Conservation (phyloP, 768 basidiomycete species). For the Boletus rufocinnamomeus region DNA sequence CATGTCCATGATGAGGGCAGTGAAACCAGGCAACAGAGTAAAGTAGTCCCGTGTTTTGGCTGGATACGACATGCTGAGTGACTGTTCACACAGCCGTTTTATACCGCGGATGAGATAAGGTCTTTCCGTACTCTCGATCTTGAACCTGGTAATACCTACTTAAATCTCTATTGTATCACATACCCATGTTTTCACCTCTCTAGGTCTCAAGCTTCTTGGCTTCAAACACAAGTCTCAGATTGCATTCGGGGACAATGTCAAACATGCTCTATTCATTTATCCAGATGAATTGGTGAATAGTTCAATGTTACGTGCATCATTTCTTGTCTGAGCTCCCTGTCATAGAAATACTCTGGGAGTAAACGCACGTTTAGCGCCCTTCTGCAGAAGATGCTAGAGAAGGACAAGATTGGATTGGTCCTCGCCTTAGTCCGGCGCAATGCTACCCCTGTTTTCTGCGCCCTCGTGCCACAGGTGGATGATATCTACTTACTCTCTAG, state of each 20-base stretch:
- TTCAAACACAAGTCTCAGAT: conserved; percentile 78
- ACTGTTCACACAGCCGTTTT: conserved; percentile 62
- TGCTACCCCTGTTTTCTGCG: conserved; percentile 76
- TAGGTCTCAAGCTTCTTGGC: conserved; percentile 89
- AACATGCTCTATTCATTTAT: conserved; percentile 89
- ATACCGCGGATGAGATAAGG: conserved; percentile 78
- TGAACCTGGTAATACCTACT: conserved; percentile 58
- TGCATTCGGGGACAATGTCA: conserved; percentile 85
- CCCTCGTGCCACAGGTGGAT: conserved; percentile 81
- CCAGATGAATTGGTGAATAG: conserved; percentile 81
- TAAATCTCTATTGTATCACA: not conserved
- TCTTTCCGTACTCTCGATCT: conserved; percentile 81
- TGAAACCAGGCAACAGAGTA: conserved; percentile 56
- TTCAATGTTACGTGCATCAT: not conserved
- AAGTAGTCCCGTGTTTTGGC: not conserved
- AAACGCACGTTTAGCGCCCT: conserved; percentile 90
- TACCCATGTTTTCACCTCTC: not conserved
- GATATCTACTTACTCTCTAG: not conserved
- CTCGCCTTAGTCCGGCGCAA: conserved; percentile 69
- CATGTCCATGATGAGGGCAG: conserved; percentile 43
- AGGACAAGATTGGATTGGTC: conserved; percentile 81
- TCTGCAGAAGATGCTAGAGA: conserved; percentile 77
- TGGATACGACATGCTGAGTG: conserved; percentile 1
- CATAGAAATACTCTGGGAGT: conserved; percentile 80
- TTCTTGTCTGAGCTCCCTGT: not conserved